Evolutionary conservation across 2,329 filamentous ascomycete genomes (phyloP).

Genomic region (Ceratocystis smalleyi): DNA sequence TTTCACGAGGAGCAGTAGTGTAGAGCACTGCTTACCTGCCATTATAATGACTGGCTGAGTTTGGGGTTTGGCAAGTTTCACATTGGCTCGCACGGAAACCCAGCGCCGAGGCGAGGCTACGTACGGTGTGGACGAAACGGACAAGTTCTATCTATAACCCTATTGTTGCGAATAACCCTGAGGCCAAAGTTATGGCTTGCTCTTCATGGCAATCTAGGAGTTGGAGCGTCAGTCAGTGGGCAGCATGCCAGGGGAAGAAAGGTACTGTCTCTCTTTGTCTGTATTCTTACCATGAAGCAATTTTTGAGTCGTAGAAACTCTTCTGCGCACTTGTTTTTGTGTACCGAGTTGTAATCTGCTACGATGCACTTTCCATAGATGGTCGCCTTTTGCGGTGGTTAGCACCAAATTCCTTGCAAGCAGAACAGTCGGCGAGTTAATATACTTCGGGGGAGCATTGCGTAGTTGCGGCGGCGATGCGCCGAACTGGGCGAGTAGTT

Average conservation of each 20-base stretch:
- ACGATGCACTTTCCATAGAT: slow-evolving; percentile 85
- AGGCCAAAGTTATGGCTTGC: background rate
- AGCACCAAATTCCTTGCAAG: background rate
- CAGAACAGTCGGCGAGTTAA: background rate
- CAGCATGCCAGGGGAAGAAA: background rate
- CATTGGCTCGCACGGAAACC: too few species aligned
- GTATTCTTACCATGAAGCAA: slow-evolving; percentile 55
- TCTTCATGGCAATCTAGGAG: slow-evolving; percentile 2
- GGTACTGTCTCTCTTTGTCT: background rate
- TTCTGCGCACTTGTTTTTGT: slow-evolving; percentile 76
- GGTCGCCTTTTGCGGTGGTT: slow-evolving; percentile 44
- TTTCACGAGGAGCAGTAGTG: too few species aligned
- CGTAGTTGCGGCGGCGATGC: slow-evolving; percentile 37
- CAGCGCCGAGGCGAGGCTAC: too few species aligned
- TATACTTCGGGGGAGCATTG: slow-evolving; percentile 41
- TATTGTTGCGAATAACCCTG: background rate
- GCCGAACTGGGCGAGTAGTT: slow-evolving; percentile 35
- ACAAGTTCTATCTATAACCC: background rate
- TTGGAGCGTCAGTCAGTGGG: background rate
- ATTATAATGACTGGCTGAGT: too few species aligned
- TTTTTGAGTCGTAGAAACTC: slow-evolving; percentile 79
- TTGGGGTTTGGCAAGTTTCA: too few species aligned
- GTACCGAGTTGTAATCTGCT: slow-evolving; percentile 73
- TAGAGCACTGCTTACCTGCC: too few species aligned
- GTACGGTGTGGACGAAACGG: too few species aligned